phyloP scores from a whole-genome alignment of 1,284 basidiomycete genomes.

The Marasmius tenuissimus region DNA sequence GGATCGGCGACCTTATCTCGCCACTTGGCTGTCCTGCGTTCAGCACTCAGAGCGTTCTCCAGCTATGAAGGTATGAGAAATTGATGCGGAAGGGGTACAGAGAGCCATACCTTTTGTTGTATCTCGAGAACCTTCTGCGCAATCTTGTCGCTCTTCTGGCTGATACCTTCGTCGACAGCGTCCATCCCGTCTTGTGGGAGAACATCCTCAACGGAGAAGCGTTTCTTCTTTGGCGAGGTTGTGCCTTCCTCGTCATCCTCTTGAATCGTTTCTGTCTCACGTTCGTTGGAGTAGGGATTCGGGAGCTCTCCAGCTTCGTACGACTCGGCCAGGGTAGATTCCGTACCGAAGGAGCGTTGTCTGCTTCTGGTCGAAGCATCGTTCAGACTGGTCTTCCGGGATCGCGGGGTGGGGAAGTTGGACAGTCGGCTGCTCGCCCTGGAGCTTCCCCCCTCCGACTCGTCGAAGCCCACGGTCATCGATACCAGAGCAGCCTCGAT shows the following conservation, averaged over 20 bases:
- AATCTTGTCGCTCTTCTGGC: constrained; percentile 78
- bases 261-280: constrained; percentile 49
- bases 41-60: constrained; percentile 66
- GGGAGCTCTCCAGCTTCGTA: constrained; percentile 41
- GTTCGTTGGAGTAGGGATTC: constrained; percentile 37
- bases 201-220: constrained; percentile 70
- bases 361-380: constrained; percentile 46
- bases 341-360: constrained; percentile 67
- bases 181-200: constrained; percentile 71
- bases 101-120: constrained; percentile 68
- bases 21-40: constrained; percentile 44
- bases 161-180: constrained; percentile 82
- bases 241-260: constrained; percentile 53
- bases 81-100: not conserved
- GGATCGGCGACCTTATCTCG: constrained; percentile 38
- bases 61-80: constrained; percentile 44
- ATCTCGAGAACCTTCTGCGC: constrained; percentile 82
- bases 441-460: constrained; percentile 65
- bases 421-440: constrained; percentile 45
- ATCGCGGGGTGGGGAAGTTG: constrained; percentile 42
- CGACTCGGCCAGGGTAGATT: constrained; percentile 72
- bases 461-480: constrained; percentile 78
- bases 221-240: constrained; percentile 55
- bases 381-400: constrained; percentile 46
- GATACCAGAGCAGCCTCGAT: constrained; percentile 80